Percentiles rank a stretch among this genome's conserved stretches.
Conservation (phyloP, 2,329 filamentous ascomycete species). For the Fusarium solani-melongenae region DNA sequence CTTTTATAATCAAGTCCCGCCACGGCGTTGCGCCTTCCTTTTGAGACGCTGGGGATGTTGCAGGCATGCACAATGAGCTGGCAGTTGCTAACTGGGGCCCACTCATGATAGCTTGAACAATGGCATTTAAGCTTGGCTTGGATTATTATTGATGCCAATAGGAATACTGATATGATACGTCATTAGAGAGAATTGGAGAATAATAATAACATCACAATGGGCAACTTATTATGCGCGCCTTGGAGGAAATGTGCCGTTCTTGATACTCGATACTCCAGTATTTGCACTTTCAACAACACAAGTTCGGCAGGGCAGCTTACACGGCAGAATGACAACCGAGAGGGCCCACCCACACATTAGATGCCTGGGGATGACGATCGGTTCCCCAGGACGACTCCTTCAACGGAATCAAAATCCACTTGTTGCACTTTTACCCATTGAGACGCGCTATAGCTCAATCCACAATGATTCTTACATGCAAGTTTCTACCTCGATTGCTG, state of each 20-base stretch:
- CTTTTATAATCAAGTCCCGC: constrained; percentile 37
- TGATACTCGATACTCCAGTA: background rate
- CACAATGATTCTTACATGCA: background rate
- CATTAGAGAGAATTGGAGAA: background rate
- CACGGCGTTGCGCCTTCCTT: constrained; percentile 28
- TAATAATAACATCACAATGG: background rate
- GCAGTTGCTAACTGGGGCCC: constrained; percentile 42
- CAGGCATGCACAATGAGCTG: constrained; percentile 44
- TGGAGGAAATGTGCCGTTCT: background rate
- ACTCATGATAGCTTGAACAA: constrained; percentile 35
- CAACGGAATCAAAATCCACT: background rate
- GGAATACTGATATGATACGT: background rate
- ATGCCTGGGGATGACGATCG: background rate
- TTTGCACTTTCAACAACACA: background rate
- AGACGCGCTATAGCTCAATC: background rate
- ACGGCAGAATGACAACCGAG: background rate
- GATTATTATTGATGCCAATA: background rate
- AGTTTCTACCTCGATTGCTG: background rate
- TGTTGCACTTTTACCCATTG: background rate
- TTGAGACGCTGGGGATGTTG: constrained; percentile 21
- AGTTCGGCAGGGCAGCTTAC: background rate
- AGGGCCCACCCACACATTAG: background rate
- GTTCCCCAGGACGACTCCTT: background rate
- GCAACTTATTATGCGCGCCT: background rate
- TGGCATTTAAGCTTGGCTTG: constrained; percentile 29